Evolutionary conservation across 2,329 filamentous ascomycete species (phyloP).

Genomic region (Macroventuria anomochaeta): DNA sequence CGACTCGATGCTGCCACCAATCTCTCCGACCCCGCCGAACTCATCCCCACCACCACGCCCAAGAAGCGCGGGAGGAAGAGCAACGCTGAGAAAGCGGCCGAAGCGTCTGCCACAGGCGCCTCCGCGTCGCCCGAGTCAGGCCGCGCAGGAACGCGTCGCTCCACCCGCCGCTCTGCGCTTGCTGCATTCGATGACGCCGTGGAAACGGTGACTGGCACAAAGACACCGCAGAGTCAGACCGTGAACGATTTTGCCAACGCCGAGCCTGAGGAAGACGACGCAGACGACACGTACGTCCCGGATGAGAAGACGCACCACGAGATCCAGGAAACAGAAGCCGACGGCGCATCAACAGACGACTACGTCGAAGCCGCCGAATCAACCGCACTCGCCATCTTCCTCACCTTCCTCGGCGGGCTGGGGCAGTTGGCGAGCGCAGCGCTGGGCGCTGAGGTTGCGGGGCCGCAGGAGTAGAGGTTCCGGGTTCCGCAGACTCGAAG

Average conservation of each 20-base stretch:
- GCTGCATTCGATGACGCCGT: conserved; percentile 14
- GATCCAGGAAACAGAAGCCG: conserved; percentile 37
- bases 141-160: conserved; percentile 1
- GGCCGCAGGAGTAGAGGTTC: conserved; percentile 25
- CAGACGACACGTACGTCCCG: conserved; percentile 39
- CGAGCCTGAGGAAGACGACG: not conserved
- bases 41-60: conserved; percentile 20
- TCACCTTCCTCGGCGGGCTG: conserved; percentile 44
- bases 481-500: too few relatives aligned
- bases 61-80: conserved; percentile 27
- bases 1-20: conserved; percentile 9
- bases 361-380: conserved; percentile 44
- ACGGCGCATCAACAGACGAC: conserved; percentile 36
- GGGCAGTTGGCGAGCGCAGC: conserved; percentile 43
- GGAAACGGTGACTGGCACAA: not conserved
- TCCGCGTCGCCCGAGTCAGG: not conserved
- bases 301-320: conserved; percentile 26
- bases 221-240: not conserved
- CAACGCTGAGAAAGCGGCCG: not conserved
- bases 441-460: conserved; percentile 46
- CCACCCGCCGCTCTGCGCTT: conserved; percentile 7
- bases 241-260: not conserved
- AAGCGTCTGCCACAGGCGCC: not conserved
- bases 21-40: conserved; percentile 14
- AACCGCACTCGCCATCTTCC: conserved; percentile 44